Base-by-base conservation (phyloP, 2,329 filamentous ascomycete species). In the Colletotrichum shisoi region DNA sequence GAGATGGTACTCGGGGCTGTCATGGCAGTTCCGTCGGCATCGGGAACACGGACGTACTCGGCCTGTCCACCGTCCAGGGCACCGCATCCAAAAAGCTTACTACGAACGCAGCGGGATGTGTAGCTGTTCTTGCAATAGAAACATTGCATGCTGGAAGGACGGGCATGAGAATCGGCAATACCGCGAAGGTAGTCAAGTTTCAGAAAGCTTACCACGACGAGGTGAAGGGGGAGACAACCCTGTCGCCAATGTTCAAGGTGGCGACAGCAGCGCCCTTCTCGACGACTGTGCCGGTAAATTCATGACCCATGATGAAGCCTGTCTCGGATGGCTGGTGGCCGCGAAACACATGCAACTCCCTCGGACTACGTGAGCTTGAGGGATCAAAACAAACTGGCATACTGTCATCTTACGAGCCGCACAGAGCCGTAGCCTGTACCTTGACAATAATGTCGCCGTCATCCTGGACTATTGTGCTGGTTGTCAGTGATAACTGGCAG, bases 271-370 rank as follows among this genome's bases (percentile, higher is more conserved):
- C 80, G 0, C 93, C 93, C 51, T 84, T 80, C 69, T 91, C 86
- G 40, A 89, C 84, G 11, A 96, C 87, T 27, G 83, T 85, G 5
- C 94, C 94, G 2, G 91, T 92, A 74, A 96, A 96, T 75, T 97
- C 94, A 76, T 97, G 94, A 66, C 93, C 91, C 90, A 88, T 88
- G 62, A 88, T 84, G 72, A 86, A 87, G 31, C 83, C 86, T 0
- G 90, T 86, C 0, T 78, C 82, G 7, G 88, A 90, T 27, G 87
- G 84, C 74, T 96, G 88, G 73, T 93, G 89, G 42, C 94, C 94
- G 52, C 93, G 90, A 79, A 89, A 97, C 61, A 92, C 88, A 78
- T 97, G 94, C 44, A 97, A 83, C 75, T 97, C 93, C 74, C 91
- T 94, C 70, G 57, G 53, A 70, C 21, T 60, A 62, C 9, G 24